A percentile compares a stretch with the other conserved stretches of the same genome.
These are phyloP conservation scores for Escallonia herrerae DNA, from an alignment of 129 eudicot genomes.

Conservation along the genomic window DNA sequence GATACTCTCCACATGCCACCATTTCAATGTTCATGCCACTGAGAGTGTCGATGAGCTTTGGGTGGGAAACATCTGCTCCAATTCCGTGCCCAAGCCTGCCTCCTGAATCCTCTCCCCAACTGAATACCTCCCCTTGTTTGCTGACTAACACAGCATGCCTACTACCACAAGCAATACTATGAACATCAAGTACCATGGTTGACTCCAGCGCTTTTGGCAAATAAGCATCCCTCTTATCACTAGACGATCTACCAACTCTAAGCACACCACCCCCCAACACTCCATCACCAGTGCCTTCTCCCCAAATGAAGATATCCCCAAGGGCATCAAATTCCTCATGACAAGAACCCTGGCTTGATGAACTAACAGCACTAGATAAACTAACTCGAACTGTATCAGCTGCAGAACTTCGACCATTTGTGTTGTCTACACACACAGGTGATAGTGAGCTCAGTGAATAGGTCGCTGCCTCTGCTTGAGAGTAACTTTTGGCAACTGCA, in stretches of 20 bases:
- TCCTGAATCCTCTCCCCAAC: conserved; percentile 91
- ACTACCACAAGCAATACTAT: conserved; percentile 65
- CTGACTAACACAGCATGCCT: conserved; percentile 79
- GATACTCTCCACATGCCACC: conserved; percentile 91
- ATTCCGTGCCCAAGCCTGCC: conserved; percentile 94
- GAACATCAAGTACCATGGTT: conserved; percentile 74
- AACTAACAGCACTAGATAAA: conserved; percentile 86
- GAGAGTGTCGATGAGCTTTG: conserved; percentile 59
- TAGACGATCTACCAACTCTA: conserved; percentile 26
- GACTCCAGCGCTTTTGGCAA: conserved; percentile 81
- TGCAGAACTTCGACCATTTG: conserved; percentile 48
- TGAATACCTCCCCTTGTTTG: conserved; percentile 77
- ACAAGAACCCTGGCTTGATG: conserved; percentile 87
- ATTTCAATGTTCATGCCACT: conserved; percentile 52
- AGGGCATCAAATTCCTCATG: conserved; percentile 71
- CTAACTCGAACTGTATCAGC: conserved; percentile 68
- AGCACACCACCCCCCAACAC: conserved; percentile 60
- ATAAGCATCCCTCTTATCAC: conserved; percentile 43
- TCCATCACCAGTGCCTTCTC: conserved; percentile 71
- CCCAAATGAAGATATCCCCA: conserved; percentile 94
- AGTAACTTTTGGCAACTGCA: conserved; percentile 42
- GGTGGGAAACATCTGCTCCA: conserved; percentile 61
- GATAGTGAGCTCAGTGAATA: conserved; percentile 30
- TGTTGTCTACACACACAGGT: conserved; percentile 42
- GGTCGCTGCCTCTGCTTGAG: conserved; percentile 28